These are phyloP conservation scores for Chaetoceros muelleri DNA, from an alignment of 108 stramenopile genomes.

Conservation along the genomic window DNA sequence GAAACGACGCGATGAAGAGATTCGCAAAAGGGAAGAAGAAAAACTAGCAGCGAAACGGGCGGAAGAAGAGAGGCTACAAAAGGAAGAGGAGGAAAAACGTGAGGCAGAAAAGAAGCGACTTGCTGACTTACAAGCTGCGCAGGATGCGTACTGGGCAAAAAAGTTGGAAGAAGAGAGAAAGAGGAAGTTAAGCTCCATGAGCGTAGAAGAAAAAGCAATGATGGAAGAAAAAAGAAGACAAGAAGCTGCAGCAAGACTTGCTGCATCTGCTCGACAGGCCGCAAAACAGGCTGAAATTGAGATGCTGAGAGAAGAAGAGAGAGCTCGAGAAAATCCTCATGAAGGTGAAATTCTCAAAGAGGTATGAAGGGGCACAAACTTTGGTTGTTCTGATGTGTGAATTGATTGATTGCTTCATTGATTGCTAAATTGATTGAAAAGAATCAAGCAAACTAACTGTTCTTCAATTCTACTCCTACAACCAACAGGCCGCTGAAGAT, in stretches of 20 bases:
- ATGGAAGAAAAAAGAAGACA: conserved; percentile 14
- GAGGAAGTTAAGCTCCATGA: conserved; percentile 6
- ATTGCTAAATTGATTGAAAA: not conserved
- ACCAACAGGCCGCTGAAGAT: conserved; percentile 16
- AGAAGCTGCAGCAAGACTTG: conserved; percentile 3
- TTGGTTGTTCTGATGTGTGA: too few relatives aligned
- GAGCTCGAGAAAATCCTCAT: conserved; percentile 19
- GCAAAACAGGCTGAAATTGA: conserved; percentile 18
- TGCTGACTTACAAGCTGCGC: conserved; percentile 26
- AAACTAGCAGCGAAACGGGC: conserved; percentile 49
- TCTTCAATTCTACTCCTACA: not conserved
- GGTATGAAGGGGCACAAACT: conserved; percentile 23
- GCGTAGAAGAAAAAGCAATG: conserved; percentile 5
- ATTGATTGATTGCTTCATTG: too few relatives aligned
- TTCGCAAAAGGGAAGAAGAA: conserved; percentile 61
- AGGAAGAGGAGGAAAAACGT: conserved; percentile 28
- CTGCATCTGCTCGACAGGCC: conserved; percentile 17
- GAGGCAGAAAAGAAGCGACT: conserved; percentile 22
- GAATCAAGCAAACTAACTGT: not conserved
- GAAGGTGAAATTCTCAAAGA: conserved; percentile 31
- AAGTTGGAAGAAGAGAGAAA: conserved; percentile 25
- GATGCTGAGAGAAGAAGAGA: conserved; percentile 21
- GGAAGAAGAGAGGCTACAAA: conserved; percentile 49
- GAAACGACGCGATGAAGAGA: conserved; percentile 3
- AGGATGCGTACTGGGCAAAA: conserved; percentile 48